Conservation (phyloP, 2,329 filamentous ascomycete species). For the Stylonectria norvegica region DNA sequence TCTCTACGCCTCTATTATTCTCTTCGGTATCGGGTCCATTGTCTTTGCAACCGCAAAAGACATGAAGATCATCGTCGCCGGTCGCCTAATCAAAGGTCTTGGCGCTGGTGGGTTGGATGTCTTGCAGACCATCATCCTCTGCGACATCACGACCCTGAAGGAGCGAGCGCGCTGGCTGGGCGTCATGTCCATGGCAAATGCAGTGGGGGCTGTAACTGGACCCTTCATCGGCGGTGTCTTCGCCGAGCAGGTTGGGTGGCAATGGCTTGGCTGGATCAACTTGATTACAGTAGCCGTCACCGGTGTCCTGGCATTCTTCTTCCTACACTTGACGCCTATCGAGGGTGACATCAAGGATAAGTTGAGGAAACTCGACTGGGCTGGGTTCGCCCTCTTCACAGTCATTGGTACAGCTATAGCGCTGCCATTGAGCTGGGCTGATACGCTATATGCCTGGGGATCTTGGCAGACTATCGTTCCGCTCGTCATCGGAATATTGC, state of each 20-base stretch:
- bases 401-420: conserved; percentile 23
- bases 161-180: conserved; percentile 30
- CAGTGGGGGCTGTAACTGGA: conserved; percentile 19
- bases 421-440: conserved; percentile 35
- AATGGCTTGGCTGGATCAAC: conserved; percentile 36
- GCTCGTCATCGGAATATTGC: conserved; percentile 26
- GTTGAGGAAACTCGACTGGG: conserved; percentile 34
- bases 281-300: conserved; percentile 26
- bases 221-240: conserved; percentile 28
- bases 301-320: conserved; percentile 21
- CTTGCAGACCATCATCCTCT: conserved; percentile 28
- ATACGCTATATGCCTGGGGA: conserved; percentile 30
- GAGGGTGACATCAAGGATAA: conserved; percentile 1
- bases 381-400: conserved; percentile 27
- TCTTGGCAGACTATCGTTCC: conserved; percentile 34
- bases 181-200: conserved; percentile 22
- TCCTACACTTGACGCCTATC: conserved; percentile 15
- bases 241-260: conserved; percentile 22
- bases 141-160: conserved; percentile 34
- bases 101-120: conserved; percentile 33
- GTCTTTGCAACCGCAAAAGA: conserved; percentile 32
- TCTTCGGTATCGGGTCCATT: conserved; percentile 41
- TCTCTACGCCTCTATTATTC: conserved; percentile 26
- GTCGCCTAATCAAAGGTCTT: conserved; percentile 32
- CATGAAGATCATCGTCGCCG: conserved; percentile 29